Evolutionary conservation across 768 basidiomycete genomes (phyloP), one percentile per base, ranked within the genome.

Genomic region (Sporobolomyces roseus): DNA sequence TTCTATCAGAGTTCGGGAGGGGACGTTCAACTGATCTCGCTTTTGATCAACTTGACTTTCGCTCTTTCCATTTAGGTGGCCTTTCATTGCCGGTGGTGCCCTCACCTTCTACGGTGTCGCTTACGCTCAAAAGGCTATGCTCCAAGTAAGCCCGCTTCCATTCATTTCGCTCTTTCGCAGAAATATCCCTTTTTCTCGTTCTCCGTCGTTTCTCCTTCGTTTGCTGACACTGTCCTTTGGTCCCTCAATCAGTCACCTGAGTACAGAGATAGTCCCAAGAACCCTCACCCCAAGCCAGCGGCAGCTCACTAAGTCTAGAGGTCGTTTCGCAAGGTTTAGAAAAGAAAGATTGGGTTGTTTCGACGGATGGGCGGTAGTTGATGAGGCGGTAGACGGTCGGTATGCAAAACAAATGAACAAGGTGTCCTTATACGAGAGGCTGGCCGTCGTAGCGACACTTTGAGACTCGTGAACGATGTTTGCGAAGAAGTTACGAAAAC

Each of bases 31-130:
- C n/a, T n/a, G 53, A 38, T 36, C 33, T 19, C 32, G n/a, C n/a
- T n/a, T n/a, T 16, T 55, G 21, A 50, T 1, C 21, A 9, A 3
- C 23, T 32, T 21, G 14, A 2, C 12, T 43, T 23, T 8, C 51
- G 21, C 58, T 17, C 21, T 23, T 55, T 53, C 55, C 10, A 41
- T 46, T 13, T 46, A 66, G 70, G 65, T 71, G 70, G 72, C 75
- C 75, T 23, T 76, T 76, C 74, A 53, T 76, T 32, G 71, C 67
- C 56, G 74, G 73, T 23, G 74, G 74, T 36, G 66, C 56, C 63
- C 27, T 76, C 66, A 74, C 73, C 59, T 74, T 76, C 68, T 73
- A 70, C 71, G 60, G 62, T 3, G 73, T 75, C 48, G 65, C 64
- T 29, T 29, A 29, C 16, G 59, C 63, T 17, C 75, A 75, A 63